Percentiles rank a stretch among this genome's conserved stretches.
These are phyloP conservation scores for Neoscytalidium dimidiatum DNA, from an alignment of 2,329 filamentous ascomycete genomes.

Conservation along the genomic window DNA sequence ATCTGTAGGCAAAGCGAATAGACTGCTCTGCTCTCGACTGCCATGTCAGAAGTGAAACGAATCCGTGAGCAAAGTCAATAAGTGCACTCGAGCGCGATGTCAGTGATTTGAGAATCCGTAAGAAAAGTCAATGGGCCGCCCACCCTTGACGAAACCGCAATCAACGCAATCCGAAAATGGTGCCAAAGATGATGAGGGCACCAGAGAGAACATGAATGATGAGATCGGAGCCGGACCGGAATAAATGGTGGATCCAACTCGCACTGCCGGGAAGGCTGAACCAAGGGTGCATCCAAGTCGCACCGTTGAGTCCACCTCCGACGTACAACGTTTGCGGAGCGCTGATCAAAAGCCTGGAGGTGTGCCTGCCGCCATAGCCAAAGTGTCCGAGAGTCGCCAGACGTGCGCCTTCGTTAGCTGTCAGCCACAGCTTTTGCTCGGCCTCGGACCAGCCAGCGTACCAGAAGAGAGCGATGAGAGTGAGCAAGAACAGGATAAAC, in stretches of 20 bases:
- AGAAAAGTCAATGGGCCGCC: background rate
- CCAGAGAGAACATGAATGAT: background rate
- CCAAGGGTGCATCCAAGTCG: background rate
- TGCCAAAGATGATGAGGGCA: background rate
- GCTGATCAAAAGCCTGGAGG: background rate
- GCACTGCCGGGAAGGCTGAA: background rate
- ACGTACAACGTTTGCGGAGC: background rate
- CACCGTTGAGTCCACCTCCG: background rate
- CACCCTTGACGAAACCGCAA: background rate
- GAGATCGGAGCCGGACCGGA: background rate
- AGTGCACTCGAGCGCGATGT: too few relatives aligned
- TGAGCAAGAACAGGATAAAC: background rate
- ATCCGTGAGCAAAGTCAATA: too few relatives aligned
- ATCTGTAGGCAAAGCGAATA: too few relatives aligned
- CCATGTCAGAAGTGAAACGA: too few relatives aligned
- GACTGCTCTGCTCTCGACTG: too few relatives aligned
- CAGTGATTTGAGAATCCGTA: too few relatives aligned
- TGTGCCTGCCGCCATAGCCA: background rate
- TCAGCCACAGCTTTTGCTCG: background rate
- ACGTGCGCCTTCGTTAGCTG: background rate
- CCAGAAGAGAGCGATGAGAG: background rate
- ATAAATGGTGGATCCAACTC: background rate
- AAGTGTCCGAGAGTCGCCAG: background rate
- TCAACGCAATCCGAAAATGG: background rate
- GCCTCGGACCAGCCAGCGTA: background rate